Percentiles rank a stretch among this genome's conserved stretches.
Conservation (phyloP, 108 stramenopile genomes). For the Pelagomonas calceolata region DNA sequence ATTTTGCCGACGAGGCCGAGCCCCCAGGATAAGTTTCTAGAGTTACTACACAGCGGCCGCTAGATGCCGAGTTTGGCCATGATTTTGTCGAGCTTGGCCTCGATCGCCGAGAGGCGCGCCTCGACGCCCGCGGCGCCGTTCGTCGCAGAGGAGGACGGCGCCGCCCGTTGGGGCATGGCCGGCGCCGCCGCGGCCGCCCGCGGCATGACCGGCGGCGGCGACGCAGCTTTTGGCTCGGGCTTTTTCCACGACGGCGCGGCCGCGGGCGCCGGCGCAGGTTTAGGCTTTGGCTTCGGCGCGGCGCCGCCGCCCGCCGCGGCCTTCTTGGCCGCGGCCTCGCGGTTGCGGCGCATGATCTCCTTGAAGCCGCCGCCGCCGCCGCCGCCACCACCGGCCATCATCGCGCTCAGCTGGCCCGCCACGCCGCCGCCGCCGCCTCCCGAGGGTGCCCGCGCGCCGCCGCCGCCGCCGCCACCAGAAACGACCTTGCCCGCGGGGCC, state of each 20-base stretch:
- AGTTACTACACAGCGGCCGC: no score
- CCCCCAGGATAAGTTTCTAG: no score
- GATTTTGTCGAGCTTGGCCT: conserved; percentile 36
- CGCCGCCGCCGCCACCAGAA: conserved; percentile 8
- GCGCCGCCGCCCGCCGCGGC: background rate
- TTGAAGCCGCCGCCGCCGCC: conserved; percentile 24
- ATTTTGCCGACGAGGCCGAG: conserved; percentile 35
- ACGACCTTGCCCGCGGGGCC: background rate
- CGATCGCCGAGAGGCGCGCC: conserved; percentile 23
- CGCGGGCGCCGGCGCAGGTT: conserved; percentile 5
- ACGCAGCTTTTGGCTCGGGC: background rate
- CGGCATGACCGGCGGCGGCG: background rate
- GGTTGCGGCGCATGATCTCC: conserved; percentile 26
- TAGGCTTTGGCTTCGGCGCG: conserved; percentile 1
- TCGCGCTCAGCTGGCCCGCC: background rate
- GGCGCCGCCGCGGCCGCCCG: background rate
- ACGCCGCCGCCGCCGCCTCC: conserved; percentile 12
- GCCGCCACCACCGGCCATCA: conserved; percentile 1
- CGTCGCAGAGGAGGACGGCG: background rate
- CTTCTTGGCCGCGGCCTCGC: conserved; percentile 21
- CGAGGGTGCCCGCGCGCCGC: no score
- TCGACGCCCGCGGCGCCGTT: conserved; percentile 9
- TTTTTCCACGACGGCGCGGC: conserved; percentile 1
- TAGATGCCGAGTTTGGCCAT: conserved; percentile 18
- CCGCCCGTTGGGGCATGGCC: no score